phyloP scores from a whole-genome alignment of 257 asterid genomes.

The Nemophila menziesii region DNA sequence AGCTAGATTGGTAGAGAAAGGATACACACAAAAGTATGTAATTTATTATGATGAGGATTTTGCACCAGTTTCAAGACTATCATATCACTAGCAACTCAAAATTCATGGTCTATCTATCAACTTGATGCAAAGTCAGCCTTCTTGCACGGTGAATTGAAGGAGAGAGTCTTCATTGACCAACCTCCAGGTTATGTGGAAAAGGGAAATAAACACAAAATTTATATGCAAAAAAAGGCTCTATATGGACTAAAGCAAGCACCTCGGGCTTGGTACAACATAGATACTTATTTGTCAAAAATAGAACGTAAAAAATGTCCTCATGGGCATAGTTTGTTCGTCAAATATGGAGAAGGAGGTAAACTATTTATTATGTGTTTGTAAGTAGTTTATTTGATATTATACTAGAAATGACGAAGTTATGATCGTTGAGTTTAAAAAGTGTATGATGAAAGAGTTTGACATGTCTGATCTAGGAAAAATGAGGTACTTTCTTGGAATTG shows the following conservation, averaged over 20 bases:
- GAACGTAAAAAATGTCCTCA: too few species aligned
- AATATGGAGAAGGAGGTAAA: too few species aligned
- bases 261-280: not conserved
- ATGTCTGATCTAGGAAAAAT: too few species aligned
- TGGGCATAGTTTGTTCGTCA: too few species aligned
- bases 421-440: too few species aligned
- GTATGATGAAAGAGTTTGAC: too few species aligned
- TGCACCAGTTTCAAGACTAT: not conserved
- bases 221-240: not conserved
- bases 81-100: not conserved
- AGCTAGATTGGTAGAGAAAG: not conserved
- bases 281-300: too few species aligned
- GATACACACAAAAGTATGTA: not conserved
- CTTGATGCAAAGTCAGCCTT: not conserved
- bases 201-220: not conserved
- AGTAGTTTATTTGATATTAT: too few species aligned
- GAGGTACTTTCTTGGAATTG: too few species aligned
- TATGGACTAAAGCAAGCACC: not conserved
- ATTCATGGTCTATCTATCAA: not conserved
- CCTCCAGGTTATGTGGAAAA: not conserved
- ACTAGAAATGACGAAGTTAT: too few species aligned
- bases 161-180: not conserved
- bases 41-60: not conserved
- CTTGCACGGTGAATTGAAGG: not conserved
- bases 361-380: too few species aligned